phyloP scores from a whole-genome alignment of 2,329 filamentous ascomycete species.

The Bipolaris gigantea region DNA sequence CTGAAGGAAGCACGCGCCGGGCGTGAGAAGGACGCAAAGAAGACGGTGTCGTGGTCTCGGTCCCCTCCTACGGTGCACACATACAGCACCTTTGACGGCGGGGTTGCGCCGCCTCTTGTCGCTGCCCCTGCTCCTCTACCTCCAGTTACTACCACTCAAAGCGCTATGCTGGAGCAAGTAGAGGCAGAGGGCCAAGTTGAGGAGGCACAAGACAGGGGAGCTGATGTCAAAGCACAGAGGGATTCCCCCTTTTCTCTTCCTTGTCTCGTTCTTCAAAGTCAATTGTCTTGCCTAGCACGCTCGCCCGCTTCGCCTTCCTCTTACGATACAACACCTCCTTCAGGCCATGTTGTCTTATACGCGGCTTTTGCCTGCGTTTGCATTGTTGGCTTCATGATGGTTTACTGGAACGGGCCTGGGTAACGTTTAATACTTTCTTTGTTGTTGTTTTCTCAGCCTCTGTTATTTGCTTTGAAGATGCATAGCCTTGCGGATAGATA shows the following conservation, averaged over 20 bases:
- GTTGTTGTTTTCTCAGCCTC: background rate
- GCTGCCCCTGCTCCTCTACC: background rate
- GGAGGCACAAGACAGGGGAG: background rate
- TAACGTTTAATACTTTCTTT: constrained; percentile 2
- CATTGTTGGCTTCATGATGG: constrained; percentile 4
- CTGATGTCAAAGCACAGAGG: constrained; percentile 8
- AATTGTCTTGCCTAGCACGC: background rate
- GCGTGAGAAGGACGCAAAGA: background rate
- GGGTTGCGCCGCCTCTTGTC: background rate
- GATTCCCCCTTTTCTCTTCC: background rate
- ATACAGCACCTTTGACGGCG: constrained; percentile 1
- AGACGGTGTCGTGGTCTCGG: background rate
- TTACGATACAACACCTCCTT: background rate
- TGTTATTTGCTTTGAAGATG: constrained; percentile 1
- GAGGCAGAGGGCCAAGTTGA: background rate
- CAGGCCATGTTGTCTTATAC: background rate
- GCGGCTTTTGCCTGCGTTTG: constrained; percentile 1
- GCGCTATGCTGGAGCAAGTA: constrained; percentile 2
- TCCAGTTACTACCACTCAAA: background rate
- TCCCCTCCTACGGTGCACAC: background rate
- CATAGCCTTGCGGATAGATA: constrained; percentile 19
- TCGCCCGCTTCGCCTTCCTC: background rate
- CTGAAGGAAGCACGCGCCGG: background rate
- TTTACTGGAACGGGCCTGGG: constrained; percentile 3
- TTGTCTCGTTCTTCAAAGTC: background rate